Evolutionary conservation across 257 asterid genomes (phyloP).

Genomic region (Misopates orontium): DNA sequence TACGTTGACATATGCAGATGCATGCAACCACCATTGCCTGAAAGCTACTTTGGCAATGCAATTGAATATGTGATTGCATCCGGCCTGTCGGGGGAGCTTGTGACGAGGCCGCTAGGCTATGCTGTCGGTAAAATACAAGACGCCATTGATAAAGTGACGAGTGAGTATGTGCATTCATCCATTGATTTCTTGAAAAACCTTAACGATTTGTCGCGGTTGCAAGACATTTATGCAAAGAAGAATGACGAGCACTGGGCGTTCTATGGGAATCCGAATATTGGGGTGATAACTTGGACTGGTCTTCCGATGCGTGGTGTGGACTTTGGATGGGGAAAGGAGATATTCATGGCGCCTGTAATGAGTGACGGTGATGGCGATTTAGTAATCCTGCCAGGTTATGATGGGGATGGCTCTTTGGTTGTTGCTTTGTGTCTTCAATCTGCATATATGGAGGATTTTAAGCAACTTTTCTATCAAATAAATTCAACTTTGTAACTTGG

Average conservation of each 20-base stretch:
- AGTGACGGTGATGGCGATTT: slow-evolving; percentile 29
- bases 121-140: slow-evolving; percentile 26
- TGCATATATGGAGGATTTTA: slow-evolving; percentile 30
- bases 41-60: slow-evolving; percentile 37
- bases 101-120: slow-evolving; percentile 24
- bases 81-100: slow-evolving; percentile 20
- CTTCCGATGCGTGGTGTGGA: slow-evolving; percentile 24
- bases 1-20: slow-evolving; percentile 31
- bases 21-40: slow-evolving; percentile 33
- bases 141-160: slow-evolving; percentile 23
- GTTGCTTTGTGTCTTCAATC: slow-evolving; percentile 29
- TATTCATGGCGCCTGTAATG: slow-evolving; percentile 28
- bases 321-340: slow-evolving; percentile 45
- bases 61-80: slow-evolving; percentile 13
- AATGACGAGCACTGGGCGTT: slow-evolving; percentile 7
- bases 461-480: slow-evolving; percentile 28
- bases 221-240: background rate
- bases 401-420: slow-evolving; percentile 26
- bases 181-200: slow-evolving; percentile 19
- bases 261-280: slow-evolving; percentile 39
- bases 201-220: slow-evolving; percentile 20
- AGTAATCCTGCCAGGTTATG: slow-evolving; percentile 20
- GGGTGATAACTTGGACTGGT: slow-evolving; percentile 27
- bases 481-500: no score
- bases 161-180: slow-evolving; percentile 19